Conservation (phyloP, 495 filamentous ascomycete species). For the Podospora pseudocomata region DNA sequence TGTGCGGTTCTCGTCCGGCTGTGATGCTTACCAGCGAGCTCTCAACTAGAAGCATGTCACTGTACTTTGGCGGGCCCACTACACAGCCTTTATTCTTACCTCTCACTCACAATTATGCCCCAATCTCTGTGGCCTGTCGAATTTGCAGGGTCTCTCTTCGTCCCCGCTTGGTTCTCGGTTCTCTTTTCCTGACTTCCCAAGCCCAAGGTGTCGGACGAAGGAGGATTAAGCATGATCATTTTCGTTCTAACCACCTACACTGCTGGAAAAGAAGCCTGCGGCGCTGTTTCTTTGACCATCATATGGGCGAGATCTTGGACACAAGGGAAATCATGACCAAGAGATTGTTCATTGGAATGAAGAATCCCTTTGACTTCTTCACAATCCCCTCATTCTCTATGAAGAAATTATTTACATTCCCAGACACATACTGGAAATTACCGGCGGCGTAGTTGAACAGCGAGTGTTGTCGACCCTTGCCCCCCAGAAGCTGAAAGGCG, state of each 20-base stretch:
- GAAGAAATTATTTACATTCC: too few species aligned
- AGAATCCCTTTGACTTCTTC: too few species aligned
- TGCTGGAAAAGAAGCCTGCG: too few species aligned
- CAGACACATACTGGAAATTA: too few species aligned
- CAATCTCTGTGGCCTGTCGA: neutral
- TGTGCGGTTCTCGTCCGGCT: neutral
- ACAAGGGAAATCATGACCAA: too few species aligned
- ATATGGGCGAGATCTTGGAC: too few species aligned
- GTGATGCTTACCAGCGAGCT: neutral
- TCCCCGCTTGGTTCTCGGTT: neutral
- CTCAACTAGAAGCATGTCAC: neutral
- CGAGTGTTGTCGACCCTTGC: too few species aligned
- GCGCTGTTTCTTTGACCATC: too few species aligned
- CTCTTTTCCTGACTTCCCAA: neutral
- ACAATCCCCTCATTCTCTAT: too few species aligned
- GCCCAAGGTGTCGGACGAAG: neutral
- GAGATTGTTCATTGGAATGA: too few species aligned
- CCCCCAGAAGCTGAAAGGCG: neutral
- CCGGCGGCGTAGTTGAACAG: too few species aligned
- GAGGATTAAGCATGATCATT: neutral
- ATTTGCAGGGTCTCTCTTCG: neutral
- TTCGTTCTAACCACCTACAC: neutral
- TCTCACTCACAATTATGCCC: neutral
- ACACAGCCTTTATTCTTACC: conserved; percentile 2
- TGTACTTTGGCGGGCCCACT: neutral